A percentile compares a stretch with the other conserved stretches of the same genome.
phyloP scores from a whole-genome alignment of 2,329 filamentous ascomycete species.

The Pestalotiopsis sp. region DNA sequence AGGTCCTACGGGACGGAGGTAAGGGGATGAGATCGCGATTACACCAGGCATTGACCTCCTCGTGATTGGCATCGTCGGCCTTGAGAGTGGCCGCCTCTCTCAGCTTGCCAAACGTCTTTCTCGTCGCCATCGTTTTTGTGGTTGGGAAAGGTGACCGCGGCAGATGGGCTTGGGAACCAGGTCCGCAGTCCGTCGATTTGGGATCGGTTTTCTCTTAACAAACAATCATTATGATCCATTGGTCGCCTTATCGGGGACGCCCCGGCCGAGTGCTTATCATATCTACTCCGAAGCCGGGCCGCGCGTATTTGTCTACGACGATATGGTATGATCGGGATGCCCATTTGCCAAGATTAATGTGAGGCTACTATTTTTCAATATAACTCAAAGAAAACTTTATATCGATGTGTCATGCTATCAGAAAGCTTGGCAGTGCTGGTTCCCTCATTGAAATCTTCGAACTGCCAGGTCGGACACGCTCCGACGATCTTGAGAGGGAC shows the following conservation, averaged over 20 bases:
- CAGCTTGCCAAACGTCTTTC: conserved; percentile 21
- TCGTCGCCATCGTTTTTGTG: not conserved
- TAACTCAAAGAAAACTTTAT: not conserved
- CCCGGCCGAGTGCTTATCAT: not conserved
- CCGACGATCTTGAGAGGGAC: not conserved
- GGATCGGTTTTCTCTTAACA: not conserved
- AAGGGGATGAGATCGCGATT: conserved; percentile 43
- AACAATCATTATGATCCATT: not conserved
- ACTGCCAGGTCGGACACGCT: not conserved
- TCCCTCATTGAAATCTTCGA: too few relatives aligned
- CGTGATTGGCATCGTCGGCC: conserved; percentile 39
- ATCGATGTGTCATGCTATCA: not conserved
- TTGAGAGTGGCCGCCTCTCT: conserved; percentile 34
- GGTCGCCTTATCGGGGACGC: not conserved
- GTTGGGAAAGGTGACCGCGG: not conserved
- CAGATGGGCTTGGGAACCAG: not conserved
- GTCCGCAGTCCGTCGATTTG: not conserved
- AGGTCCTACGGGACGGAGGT: conserved; percentile 44
- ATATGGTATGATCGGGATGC: not conserved
- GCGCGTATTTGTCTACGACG: not conserved
- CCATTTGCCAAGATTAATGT: not conserved
- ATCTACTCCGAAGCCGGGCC: not conserved
- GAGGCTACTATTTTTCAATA: not conserved
- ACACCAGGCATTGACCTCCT: conserved; percentile 50
- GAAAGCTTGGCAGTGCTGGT: not conserved